Conservation (phyloP, 768 basidiomycete genomes). For the Tylopilus felleus region DNA sequence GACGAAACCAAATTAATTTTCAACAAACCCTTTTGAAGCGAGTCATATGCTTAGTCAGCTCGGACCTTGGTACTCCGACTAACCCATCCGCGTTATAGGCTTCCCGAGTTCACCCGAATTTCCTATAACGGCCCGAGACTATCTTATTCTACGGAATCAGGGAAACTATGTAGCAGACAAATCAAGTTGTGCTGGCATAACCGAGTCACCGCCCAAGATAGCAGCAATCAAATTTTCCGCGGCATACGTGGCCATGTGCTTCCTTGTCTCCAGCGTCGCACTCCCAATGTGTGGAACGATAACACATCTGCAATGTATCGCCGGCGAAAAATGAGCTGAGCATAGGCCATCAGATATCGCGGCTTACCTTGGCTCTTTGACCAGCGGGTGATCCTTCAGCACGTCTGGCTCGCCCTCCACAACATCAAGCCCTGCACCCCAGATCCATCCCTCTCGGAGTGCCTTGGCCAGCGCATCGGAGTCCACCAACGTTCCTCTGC, state of each 20-base stretch:
- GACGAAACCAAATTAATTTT: neutral
- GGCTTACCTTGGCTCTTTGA: constrained; percentile 68
- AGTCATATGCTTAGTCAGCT: constrained; percentile 14
- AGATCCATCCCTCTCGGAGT: constrained; percentile 73
- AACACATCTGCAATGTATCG: constrained; percentile 51
- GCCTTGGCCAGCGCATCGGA: constrained; percentile 85
- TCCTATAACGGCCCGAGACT: no score
- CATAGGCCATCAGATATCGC: neutral
- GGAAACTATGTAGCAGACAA: constrained; percentile 8
- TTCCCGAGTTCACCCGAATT: no score
- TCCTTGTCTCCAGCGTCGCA: constrained; percentile 80
- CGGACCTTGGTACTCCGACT: neutral
- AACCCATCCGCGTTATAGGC: no score
- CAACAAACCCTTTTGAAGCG: neutral
- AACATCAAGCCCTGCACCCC: constrained; percentile 92
- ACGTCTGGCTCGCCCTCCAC: constrained; percentile 90
- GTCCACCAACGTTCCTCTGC: constrained; percentile 85
- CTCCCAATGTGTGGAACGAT: constrained; percentile 91
- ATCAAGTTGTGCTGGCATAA: constrained; percentile 56
- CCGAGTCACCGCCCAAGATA: constrained; percentile 48
- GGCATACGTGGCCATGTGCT: constrained; percentile 77
- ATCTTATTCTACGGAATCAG: neutral
- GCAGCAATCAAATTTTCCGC: constrained; percentile 53
- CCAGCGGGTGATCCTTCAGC: constrained; percentile 67
- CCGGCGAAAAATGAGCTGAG: neutral